A percentile compares a stretch with the other conserved stretches of the same genome.
Conservation (phyloP, 768 basidiomycete species). For the Pulveroboletus frians region DNA sequence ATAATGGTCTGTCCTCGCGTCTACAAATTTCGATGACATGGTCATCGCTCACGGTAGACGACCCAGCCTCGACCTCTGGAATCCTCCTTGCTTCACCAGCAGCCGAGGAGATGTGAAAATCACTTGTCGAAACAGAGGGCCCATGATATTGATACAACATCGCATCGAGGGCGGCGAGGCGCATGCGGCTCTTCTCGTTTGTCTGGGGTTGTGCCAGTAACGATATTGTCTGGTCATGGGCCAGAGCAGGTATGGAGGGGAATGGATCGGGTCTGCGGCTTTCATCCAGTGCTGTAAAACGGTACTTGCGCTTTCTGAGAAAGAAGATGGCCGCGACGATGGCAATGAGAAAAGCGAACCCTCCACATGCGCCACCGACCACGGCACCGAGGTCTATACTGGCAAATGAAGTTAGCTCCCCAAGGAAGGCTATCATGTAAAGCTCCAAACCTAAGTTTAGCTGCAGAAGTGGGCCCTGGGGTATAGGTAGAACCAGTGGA, state of each 20-base stretch:
- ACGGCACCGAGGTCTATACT: slow-evolving; percentile 5
- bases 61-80: not conserved
- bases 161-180: not conserved
- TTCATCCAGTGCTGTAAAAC: not conserved
- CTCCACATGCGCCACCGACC: slow-evolving; percentile 8
- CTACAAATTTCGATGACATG: not conserved
- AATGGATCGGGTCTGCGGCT: slow-evolving; percentile 6
- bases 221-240: not conserved
- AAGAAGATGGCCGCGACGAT: not conserved
- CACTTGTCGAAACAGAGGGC: not conserved
- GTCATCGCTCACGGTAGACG: not conserved
- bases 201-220: not conserved
- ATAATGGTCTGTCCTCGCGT: not conserved
- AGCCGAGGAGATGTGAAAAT: not conserved
- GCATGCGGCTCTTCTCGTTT: slow-evolving; percentile 3
- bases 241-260: not conserved
- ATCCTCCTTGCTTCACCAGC: not conserved
- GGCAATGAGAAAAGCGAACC: not conserved
- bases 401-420: not conserved
- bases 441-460: slow-evolving; percentile 1
- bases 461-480: too few relatives aligned
- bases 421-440: too few relatives aligned
- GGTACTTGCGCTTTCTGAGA: slow-evolving; percentile 5
- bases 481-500: too few relatives aligned
- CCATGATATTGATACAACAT: not conserved